These are phyloP conservation scores for Apiospora pterosperma DNA, from an alignment of 2,329 filamentous ascomycete species.

Conservation along the genomic window DNA sequence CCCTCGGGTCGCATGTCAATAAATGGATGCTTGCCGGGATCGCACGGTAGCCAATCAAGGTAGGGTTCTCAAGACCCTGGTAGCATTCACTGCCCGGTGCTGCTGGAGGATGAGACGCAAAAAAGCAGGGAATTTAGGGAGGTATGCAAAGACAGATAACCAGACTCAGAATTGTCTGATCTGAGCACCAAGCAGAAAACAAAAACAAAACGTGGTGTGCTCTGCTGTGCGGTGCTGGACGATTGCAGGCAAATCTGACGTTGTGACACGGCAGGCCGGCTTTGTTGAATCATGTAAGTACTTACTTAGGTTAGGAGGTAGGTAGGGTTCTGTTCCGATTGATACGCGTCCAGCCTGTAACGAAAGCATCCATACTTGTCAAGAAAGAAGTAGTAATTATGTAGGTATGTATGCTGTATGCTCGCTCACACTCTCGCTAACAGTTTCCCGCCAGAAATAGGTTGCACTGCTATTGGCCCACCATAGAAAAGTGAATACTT, in stretches of 20 bases:
- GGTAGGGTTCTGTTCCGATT: neutral
- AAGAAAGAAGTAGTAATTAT: too few species aligned
- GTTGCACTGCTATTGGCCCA: neutral
- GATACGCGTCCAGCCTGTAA: neutral
- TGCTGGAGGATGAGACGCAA: neutral
- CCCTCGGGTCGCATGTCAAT: neutral
- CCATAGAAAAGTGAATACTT: neutral
- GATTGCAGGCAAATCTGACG: neutral
- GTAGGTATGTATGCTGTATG: too few species aligned
- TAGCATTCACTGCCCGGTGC: neutral
- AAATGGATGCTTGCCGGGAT: neutral
- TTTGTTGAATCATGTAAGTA: slow-evolving; percentile 1
- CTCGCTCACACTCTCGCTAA: neutral
- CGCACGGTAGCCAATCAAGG: neutral
- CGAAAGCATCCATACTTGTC: neutral
- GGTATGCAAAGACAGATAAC: neutral
- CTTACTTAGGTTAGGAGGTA: too few species aligned
- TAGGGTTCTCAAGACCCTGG: neutral
- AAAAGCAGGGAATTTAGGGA: neutral
- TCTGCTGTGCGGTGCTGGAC: neutral
- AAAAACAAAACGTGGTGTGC: neutral
- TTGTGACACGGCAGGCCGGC: neutral
- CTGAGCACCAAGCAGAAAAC: neutral
- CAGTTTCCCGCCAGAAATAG: neutral
- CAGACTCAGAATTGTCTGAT: neutral